Percentiles rank a stretch among this genome's conserved stretches.
Evolutionary conservation across 306 rosid genomes (phyloP).

Genomic region (Rubus idaeus): DNA sequence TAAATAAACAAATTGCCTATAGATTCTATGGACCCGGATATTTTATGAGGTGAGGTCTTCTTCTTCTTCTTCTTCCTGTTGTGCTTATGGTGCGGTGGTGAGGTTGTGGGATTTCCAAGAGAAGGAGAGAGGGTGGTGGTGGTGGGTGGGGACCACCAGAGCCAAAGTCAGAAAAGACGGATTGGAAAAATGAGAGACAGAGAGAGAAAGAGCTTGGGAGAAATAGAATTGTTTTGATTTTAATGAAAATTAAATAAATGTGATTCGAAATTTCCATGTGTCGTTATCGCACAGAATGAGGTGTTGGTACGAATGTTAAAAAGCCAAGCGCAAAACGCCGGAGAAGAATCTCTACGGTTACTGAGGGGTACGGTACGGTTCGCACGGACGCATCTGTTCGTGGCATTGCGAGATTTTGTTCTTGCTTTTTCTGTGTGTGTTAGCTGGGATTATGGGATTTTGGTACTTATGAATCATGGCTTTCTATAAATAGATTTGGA

Average conservation of each 20-base stretch:
- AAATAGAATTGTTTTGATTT: not conserved
- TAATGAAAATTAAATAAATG: not conserved
- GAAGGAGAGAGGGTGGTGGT: not conserved
- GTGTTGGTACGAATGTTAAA: slow-evolving; percentile 14
- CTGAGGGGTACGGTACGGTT: slow-evolving; percentile 3
- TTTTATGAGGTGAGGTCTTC: slow-evolving; percentile 11
- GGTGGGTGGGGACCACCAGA: slow-evolving; percentile 24
- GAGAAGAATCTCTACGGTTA: not conserved
- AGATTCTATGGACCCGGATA: slow-evolving; percentile 27
- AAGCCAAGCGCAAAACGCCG: not conserved
- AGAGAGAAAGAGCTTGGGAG: not conserved
- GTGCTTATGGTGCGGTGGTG: not conserved
- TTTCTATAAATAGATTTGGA: not conserved
- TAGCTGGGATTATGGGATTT: not conserved
- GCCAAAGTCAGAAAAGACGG: slow-evolving; percentile 51
- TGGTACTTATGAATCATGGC: not conserved
- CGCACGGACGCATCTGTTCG: not conserved
- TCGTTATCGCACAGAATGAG: slow-evolving; percentile 40
- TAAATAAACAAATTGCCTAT: not conserved
- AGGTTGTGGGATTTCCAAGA: not conserved
- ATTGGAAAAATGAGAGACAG: not conserved
- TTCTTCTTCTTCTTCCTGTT: not conserved
- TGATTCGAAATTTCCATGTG: slow-evolving; percentile 35
- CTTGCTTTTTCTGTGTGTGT: too few relatives aligned
- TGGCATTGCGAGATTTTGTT: not conserved